Percentiles rank a stretch among this genome's conserved stretches.
phyloP scores from a whole-genome alignment of 2,329 filamentous ascomycete genomes.

The Catunica adiposa region DNA sequence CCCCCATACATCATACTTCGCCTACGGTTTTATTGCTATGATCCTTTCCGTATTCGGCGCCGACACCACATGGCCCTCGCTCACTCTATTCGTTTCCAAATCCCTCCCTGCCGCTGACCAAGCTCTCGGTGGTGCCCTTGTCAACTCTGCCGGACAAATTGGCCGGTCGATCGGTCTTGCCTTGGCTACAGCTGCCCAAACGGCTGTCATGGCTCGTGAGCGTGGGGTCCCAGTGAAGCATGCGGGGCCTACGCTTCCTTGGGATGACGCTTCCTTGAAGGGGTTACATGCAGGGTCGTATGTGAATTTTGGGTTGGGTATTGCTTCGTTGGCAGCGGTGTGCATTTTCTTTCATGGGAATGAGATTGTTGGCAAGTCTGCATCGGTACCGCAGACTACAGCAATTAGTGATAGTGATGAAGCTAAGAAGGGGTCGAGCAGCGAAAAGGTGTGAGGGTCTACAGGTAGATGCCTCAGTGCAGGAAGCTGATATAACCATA shows the following conservation, averaged over 20 bases:
- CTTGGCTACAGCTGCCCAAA: conserved; percentile 47
- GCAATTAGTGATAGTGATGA: not conserved
- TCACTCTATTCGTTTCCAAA: conserved; percentile 50
- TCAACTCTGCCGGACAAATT: conserved; percentile 49
- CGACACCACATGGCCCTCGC: conserved; percentile 48
- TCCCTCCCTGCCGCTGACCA: conserved; percentile 47
- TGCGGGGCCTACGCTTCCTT: conserved; percentile 25
- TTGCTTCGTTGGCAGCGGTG: conserved; percentile 29
- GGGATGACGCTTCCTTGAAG: conserved; percentile 30
- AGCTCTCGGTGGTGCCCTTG: conserved; percentile 48
- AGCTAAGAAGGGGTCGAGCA: not conserved
- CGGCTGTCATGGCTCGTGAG: conserved; percentile 38
- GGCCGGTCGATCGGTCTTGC: conserved; percentile 50
- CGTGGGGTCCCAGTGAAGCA: conserved; percentile 28
- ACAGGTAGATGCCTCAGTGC: not conserved
- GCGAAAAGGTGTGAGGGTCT: not conserved
- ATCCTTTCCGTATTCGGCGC: conserved; percentile 47
- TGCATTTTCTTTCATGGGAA: conserved; percentile 33
- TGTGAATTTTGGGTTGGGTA: conserved; percentile 34
- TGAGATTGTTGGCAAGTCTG: conserved; percentile 30
- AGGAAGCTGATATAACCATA: not conserved
- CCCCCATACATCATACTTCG: conserved; percentile 45
- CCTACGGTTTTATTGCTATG: conserved; percentile 51
- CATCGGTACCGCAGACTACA: not conserved
- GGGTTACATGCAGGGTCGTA: conserved; percentile 35